phyloP scores from a whole-genome alignment of 106 monocot species.

The Acanthochlamys bracteata region DNA sequence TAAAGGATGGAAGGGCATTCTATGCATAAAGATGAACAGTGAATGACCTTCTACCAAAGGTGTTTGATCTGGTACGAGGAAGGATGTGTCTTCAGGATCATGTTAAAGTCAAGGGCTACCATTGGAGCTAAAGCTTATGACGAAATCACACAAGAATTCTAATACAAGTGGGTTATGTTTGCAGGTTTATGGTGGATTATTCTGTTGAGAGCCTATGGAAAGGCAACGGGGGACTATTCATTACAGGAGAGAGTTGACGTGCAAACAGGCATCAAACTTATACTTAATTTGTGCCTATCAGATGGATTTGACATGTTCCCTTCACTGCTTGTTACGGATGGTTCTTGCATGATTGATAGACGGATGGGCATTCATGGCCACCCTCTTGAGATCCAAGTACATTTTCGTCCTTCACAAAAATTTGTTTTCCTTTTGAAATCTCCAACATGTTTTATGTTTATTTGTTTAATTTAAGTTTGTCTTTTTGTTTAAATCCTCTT shows the following conservation, averaged over 20 bases:
- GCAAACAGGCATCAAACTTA: conserved; percentile 80
- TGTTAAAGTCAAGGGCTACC: no score
- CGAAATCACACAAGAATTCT: no score
- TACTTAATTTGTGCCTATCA: conserved; percentile 81
- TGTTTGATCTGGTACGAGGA: no score
- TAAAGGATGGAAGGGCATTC: not conserved
- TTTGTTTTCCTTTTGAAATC: not conserved
- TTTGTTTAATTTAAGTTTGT: no score
- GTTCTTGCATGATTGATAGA: conserved; percentile 96
- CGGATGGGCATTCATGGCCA: conserved; percentile 98
- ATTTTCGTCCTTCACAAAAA: not conserved
- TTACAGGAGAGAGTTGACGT: conserved; percentile 88
- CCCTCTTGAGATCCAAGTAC: conserved; percentile 97
- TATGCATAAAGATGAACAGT: no score
- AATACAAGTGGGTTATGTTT: not conserved
- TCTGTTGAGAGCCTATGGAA: conserved; percentile 88
- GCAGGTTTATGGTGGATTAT: conserved; percentile 96
- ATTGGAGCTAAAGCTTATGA: no score
- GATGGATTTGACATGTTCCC: conserved; percentile 99
- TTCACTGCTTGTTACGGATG: conserved; percentile 87
- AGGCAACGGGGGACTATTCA: conserved; percentile 71
- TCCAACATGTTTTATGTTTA: no score
- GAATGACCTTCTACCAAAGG: no score
- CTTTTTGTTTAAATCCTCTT: conserved; percentile 4
- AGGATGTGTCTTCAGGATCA: no score